Conservation (phyloP, 768 basidiomycete species). For the Amanita rubescens region DNA sequence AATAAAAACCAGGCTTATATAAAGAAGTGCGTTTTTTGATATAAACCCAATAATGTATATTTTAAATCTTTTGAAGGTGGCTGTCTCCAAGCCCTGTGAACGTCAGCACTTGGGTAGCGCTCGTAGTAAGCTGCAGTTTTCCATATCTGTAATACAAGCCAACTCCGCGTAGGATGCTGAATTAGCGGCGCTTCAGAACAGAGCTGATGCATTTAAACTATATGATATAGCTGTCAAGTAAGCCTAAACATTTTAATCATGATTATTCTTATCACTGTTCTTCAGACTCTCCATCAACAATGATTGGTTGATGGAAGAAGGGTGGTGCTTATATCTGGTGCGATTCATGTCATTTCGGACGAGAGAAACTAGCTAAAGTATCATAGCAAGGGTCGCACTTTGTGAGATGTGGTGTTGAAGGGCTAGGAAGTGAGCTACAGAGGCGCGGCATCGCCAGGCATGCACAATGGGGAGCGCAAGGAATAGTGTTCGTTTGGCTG, state of each 20-base stretch:
- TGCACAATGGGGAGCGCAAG: conserved; percentile 66
- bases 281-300: conserved; percentile 54
- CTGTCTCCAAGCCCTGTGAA: conserved; percentile 64
- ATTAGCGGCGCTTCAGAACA: conserved; percentile 49
- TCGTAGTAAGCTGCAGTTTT: conserved; percentile 39
- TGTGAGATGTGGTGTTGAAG: conserved; percentile 54
- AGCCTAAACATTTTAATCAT: conserved; percentile 8
- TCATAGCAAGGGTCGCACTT: conserved; percentile 65
- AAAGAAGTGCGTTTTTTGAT: conserved; percentile 36
- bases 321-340: conserved; percentile 60
- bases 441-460: conserved; percentile 59
- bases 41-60: not conserved
- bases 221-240: conserved; percentile 67
- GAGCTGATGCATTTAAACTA: conserved; percentile 52
- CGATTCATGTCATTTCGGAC: not conserved
- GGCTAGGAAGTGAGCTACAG: conserved; percentile 60
- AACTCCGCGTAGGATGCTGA: conserved; percentile 51
- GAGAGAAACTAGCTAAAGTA: conserved; percentile 4
- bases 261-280: not conserved
- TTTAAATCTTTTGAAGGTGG: conserved; percentile 41
- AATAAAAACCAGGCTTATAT: conserved; percentile 54
- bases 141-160: not conserved
- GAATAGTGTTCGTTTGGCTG: conserved; percentile 48
- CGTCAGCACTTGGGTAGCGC: conserved; percentile 57
- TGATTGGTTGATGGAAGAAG: conserved; percentile 69